These are phyloP conservation scores for Citropsis articulata DNA, from an alignment of 345 rosid genomes.

Conservation along the genomic window DNA sequence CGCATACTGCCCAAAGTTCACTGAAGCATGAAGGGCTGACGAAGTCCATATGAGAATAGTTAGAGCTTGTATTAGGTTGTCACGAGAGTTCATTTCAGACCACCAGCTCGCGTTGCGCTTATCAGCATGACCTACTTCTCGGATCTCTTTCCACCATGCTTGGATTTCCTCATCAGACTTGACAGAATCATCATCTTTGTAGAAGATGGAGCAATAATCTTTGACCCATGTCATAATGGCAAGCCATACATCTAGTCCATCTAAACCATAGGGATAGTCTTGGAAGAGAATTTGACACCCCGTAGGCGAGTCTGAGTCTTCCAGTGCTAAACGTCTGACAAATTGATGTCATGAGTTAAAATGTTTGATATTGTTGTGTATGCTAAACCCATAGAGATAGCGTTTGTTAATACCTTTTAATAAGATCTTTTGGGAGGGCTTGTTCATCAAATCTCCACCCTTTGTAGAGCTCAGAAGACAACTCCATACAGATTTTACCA, in stretches of 20 bases:
- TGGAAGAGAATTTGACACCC: conserved; percentile 44
- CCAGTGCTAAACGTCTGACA: conserved; percentile 50
- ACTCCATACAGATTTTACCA: conserved; percentile 44
- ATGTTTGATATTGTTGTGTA: not conserved
- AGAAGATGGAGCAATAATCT: conserved; percentile 50
- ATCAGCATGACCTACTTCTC: conserved; percentile 52
- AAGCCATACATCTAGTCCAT: conserved; percentile 58
- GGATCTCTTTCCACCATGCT: conserved; percentile 65
- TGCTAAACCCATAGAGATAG: not conserved
- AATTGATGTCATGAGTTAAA: not conserved
- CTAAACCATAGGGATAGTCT: conserved; percentile 65
- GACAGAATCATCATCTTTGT: conserved; percentile 41
- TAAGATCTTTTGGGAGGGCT: conserved; percentile 57
- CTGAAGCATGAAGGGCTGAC: conserved; percentile 57
- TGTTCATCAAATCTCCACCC: conserved; percentile 68
- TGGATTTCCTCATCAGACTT: conserved; percentile 49
- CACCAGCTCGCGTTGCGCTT: conserved; percentile 50
- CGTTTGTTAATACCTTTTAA: conserved; percentile 37
- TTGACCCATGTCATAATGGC: conserved; percentile 53
- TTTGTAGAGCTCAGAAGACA: conserved; percentile 55
- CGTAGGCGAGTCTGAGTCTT: conserved; percentile 33
- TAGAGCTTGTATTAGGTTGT: conserved; percentile 37
- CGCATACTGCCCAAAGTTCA: conserved; percentile 58
- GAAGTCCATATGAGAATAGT: conserved; percentile 61
- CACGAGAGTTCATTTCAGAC: conserved; percentile 34